Base-by-base conservation (phyloP, 2,329 filamentous ascomycete genomes). In the Aspergillus neoniger region DNA sequence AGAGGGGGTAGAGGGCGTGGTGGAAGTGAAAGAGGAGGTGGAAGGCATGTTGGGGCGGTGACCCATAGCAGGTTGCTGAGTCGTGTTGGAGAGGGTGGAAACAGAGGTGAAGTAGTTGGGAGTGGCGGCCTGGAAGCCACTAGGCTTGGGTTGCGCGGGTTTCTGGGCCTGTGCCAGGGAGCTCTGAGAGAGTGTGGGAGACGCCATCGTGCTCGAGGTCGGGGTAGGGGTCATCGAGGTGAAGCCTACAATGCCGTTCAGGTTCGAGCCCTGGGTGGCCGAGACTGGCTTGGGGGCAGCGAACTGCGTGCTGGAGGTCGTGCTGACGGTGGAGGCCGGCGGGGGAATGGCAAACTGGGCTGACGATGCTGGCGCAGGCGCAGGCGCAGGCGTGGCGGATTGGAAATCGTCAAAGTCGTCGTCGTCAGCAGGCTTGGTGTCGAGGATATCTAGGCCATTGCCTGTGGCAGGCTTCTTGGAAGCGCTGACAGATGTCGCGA, bases 41-140 rank as follows among this genome's bases (percentile, higher is more conserved):
- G 72, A 66, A 69, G 70, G 17, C 71, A 75, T 63, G 76, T 76
- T 63, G 72, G 73, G 65, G 64, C 63, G 67, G 67, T 57, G 63
- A 63, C 55, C 61, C 19, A 75, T 73, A 14, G 71, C 65, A 14
- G 77, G 70, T 58, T 59, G 60, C 55, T 77, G 72, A 36, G 76
- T 57, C 25, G 71, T 60, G 39, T 19, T 55, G 39, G 38, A 21
- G 38, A 73, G 71, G 14, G 75, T 72, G 14, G 77, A 77, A 21
- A 98, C 89, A 0, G 92, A 95, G 56, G 92, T 92, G 77, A 94
- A 99, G 81, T 99, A 99, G 79, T 99, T 99, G 55, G 95, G 95
- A 21, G 90, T 88, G 1, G 88, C 78, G 2, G 90, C 85, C 77
- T 96, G 91, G 79, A 88, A 96, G 51, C 85, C 85, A 0, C 84